Evolutionary conservation across 2,329 filamentous ascomycete genomes (phyloP).

Genomic region (Sarocladium oryzae): DNA sequence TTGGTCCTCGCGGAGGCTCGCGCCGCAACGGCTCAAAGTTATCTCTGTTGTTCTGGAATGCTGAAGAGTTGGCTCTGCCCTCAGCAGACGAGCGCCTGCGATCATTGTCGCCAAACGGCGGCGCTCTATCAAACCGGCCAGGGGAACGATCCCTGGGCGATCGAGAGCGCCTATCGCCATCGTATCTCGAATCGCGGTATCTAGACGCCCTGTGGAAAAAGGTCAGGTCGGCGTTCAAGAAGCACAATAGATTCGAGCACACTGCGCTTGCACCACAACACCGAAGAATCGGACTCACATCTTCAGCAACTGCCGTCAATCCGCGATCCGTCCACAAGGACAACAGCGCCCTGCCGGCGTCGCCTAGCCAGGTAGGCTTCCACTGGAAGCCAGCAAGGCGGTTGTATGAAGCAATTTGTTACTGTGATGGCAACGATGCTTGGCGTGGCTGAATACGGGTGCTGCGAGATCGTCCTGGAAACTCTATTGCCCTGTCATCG

Average conservation of each 20-base stretch:
- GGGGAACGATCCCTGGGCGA: constrained; percentile 65
- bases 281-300: background rate
- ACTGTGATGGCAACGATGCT: background rate
- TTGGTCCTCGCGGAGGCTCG: constrained; percentile 76
- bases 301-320: background rate
- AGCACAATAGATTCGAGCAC: background rate
- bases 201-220: constrained; percentile 38
- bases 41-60: constrained; percentile 57
- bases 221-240: background rate
- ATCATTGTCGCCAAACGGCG: constrained; percentile 57
- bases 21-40: constrained; percentile 49
- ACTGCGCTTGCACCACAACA: constrained; percentile 1
- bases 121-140: constrained; percentile 52
- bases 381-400: background rate
- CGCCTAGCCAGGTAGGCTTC: constrained; percentile 7
- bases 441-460: background rate
- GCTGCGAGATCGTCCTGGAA: background rate
- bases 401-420: background rate
- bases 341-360: background rate
- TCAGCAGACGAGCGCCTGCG: constrained; percentile 62
- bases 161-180: constrained; percentile 56
- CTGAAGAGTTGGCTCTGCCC: constrained; percentile 46
- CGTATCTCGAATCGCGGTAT: constrained; percentile 49
- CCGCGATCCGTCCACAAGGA: background rate
- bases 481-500: background rate